These are phyloP conservation scores for Penicillium bovifimosum DNA, from an alignment of 495 filamentous ascomycete genomes.

Conservation along the genomic window DNA sequence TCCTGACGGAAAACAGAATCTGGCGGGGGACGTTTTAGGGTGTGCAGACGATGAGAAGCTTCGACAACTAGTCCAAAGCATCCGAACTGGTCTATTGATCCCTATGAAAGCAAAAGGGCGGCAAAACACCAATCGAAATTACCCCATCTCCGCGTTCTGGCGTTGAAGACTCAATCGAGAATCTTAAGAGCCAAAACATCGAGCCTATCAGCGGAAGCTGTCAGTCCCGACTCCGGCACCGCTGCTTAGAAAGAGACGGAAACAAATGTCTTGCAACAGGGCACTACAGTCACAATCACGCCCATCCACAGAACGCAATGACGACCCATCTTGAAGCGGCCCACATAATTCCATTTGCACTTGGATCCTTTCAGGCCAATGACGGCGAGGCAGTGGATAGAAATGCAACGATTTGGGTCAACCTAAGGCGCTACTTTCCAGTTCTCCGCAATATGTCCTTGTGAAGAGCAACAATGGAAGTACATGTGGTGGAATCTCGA, in stretches of 20 bases:
- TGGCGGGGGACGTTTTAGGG: slow-evolving; percentile 8
- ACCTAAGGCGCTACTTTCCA: slow-evolving; percentile 11
- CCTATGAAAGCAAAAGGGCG: slow-evolving; percentile 16
- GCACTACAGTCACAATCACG: slow-evolving; percentile 3
- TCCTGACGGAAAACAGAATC: no score
- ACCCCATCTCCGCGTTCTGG: slow-evolving; percentile 8
- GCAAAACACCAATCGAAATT: slow-evolving; percentile 14
- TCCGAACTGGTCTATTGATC: slow-evolving; percentile 11
- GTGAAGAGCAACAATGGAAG: no score
- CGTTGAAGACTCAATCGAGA: no score
- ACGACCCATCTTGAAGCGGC: slow-evolving; percentile 15
- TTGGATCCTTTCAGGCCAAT: slow-evolving; percentile 7
- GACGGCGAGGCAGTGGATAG: slow-evolving; percentile 2
- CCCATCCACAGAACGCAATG: slow-evolving; percentile 10
- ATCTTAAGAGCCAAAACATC: slow-evolving; percentile 12
- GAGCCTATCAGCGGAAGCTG: no score
- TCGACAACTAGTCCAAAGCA: slow-evolving; percentile 14
- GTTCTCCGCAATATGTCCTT: slow-evolving; percentile 2
- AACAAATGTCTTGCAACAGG: slow-evolving; percentile 14
- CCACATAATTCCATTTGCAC: no score
- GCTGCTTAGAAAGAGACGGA: slow-evolving; percentile 13
- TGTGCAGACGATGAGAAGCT: slow-evolving; percentile 15
- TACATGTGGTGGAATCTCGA: no score
- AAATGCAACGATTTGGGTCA: slow-evolving; percentile 11
- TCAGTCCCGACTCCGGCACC: slow-evolving; percentile 6